Percentiles rank a stretch among this genome's conserved stretches.
Conservation (phyloP, 805 yeast species). For the Saccharomycopsis amapae region DNA sequence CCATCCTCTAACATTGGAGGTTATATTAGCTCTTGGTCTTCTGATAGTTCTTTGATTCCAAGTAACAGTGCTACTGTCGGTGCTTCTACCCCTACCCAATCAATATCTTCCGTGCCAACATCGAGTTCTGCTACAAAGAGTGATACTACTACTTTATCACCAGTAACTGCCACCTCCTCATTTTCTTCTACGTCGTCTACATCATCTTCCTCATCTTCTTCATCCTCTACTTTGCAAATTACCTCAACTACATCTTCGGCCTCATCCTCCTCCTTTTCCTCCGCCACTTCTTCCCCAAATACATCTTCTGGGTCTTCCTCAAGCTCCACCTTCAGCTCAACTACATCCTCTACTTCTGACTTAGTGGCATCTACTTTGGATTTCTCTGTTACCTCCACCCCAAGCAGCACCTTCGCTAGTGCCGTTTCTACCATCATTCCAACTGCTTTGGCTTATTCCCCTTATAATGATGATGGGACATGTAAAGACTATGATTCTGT, state of each 20-base stretch:
- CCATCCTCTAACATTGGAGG: background rate
- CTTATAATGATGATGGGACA: slow-evolving; percentile 59
- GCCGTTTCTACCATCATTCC: slow-evolving; percentile 37
- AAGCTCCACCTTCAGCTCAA: slow-evolving; percentile 12
- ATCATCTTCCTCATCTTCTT: background rate
- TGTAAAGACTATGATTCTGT: slow-evolving; percentile 61
- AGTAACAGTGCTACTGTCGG: background rate
- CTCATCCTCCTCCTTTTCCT: background rate
- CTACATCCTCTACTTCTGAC: slow-evolving; percentile 25
- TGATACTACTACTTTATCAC: background rate
- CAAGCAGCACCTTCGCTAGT: slow-evolving; percentile 20
- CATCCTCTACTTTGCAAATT: background rate
- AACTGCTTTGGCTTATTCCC: slow-evolving; percentile 63
- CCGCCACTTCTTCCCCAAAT: background rate
- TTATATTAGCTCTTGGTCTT: background rate
- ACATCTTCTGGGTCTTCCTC: background rate
- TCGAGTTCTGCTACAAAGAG: background rate
- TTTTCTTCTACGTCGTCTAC: background rate
- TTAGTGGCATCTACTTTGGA: slow-evolving; percentile 18
- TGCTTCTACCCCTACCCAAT: background rate
- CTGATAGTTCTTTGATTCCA: background rate
- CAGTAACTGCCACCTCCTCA: background rate
- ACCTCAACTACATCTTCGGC: background rate
- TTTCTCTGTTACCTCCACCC: slow-evolving; percentile 27
- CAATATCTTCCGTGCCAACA: background rate